These are phyloP conservation scores for Trichocladium uniseriatum DNA, from an alignment of 495 filamentous ascomycete genomes.

Conservation along the genomic window DNA sequence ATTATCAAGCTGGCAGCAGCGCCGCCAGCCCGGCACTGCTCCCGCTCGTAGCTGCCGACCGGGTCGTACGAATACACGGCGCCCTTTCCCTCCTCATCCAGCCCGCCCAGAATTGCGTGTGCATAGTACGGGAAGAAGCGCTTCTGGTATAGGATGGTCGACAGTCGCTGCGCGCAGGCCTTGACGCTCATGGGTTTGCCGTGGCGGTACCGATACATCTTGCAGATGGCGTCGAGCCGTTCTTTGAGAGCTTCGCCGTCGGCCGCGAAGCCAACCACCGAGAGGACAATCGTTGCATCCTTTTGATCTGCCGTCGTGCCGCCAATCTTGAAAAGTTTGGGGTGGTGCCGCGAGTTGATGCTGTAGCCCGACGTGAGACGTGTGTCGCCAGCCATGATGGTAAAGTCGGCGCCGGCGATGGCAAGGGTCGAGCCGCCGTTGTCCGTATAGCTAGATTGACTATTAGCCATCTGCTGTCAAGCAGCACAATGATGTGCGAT, in stretches of 20 bases:
- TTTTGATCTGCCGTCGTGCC: conserved; percentile 75
- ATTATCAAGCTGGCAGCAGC: conserved; percentile 96
- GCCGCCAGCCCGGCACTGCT: conserved; percentile 89
- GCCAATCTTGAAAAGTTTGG: conserved; percentile 95
- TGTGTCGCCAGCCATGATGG: conserved; percentile 93
- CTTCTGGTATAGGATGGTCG: conserved; percentile 90
- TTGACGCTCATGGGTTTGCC: conserved; percentile 86
- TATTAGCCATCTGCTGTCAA: background rate
- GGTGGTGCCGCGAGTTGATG: conserved; percentile 90
- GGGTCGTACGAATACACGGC: conserved; percentile 96
- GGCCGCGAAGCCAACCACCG: conserved; percentile 90
- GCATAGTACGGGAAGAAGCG: conserved; percentile 99
- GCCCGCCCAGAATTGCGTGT: conserved; percentile 79
- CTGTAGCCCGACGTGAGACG: conserved; percentile 91
- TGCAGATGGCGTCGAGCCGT: conserved; percentile 80
- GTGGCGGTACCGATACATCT: conserved; percentile 95
- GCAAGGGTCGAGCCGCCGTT: conserved; percentile 95
- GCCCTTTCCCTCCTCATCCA: conserved; percentile 92
- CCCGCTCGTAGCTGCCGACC: conserved; percentile 90
- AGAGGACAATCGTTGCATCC: conserved; percentile 75
- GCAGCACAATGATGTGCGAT: background rate
- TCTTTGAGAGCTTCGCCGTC: conserved; percentile 88
- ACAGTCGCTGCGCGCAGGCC: conserved; percentile 85
- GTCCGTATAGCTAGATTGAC: conserved; percentile 73
- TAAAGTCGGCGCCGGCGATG: conserved; percentile 86